Evolutionary conservation across 306 rosid species (phyloP), one percentile per base, ranked within the genome.

Genomic region (Hippophae tibetana): DNA sequence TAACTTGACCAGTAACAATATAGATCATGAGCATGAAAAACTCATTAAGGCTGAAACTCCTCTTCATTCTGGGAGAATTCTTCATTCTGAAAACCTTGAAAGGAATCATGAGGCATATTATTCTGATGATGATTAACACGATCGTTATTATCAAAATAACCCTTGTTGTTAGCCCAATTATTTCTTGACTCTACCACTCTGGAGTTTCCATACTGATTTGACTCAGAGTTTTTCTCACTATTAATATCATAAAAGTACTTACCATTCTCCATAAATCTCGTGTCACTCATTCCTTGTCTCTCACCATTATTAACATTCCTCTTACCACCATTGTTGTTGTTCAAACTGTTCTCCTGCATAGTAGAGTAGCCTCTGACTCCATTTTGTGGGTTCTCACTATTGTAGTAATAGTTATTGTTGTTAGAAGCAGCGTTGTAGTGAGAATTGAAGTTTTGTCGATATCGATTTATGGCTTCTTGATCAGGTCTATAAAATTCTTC

Each of bases 201-300:
- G 0, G 84, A 71, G 23, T 67, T 81, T 5, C 57, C 73, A 47
- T 84, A 78, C 75, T 62, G 67, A 47, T 75, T 55, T 8, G 80
- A 76, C 52, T 81, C 63, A 62, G 72, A 62, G 18, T 74, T 72
- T 8, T 49, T 58, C 78, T 79, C 92, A 26, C 25, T 42, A 7
- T 52, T 0, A 23, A 73, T 0, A 69, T 90, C 87, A 65, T 76
- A 61, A 26, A 2, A 79, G 75, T 83, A 90, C 72, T 56, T 90
- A 0, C 96, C 96, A 42, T 80, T 81, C 53, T 77, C 89, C 87
- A 85, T 3, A 62, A 72, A 90, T 77, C 96, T 84, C 5, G 97
- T 83, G 77, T 90, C 96, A 67, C 94, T 90, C 96, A 90, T 85
- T 10, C 97, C 97, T 64, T 77, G 87, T 70, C 57, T 79, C 80